These are phyloP conservation scores for Emmonsiellopsis sp. DNA, from an alignment of 2,329 filamentous ascomycete genomes.

Conservation along the genomic window DNA sequence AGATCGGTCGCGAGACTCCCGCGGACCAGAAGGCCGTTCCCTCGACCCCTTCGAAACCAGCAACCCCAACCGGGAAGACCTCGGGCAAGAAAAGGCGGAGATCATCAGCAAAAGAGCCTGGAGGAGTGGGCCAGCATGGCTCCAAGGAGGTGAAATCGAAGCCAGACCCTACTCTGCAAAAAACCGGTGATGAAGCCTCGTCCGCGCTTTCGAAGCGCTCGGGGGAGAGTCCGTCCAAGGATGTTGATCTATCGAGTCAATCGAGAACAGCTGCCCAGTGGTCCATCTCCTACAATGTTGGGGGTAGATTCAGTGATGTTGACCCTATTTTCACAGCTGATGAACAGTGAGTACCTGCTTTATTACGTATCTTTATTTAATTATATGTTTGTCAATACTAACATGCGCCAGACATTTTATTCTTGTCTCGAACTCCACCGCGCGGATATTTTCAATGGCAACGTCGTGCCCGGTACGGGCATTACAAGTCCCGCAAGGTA, in stretches of 20 bases:
- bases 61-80: not conserved
- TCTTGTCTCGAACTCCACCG: conserved; percentile 61
- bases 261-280: not conserved
- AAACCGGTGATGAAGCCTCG: not conserved
- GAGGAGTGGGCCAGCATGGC: not conserved
- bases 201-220: not conserved
- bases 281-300: conserved; percentile 17
- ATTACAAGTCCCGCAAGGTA: conserved; percentile 48
- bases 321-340: conserved; percentile 52
- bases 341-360: conserved; percentile 37
- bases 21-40: not conserved
- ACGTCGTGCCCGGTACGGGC: conserved; percentile 73
- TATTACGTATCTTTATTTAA: no score
- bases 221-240: not conserved
- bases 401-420: conserved; percentile 55
- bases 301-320: conserved; percentile 47
- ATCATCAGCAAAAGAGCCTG: not conserved
- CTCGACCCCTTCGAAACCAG: not conserved
- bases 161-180: not conserved
- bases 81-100: not conserved
- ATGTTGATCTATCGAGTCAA: not conserved
- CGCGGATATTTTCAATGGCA: conserved; percentile 71
- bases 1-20: not conserved
- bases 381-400: not conserved
- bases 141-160: not conserved